A percentile compares a stretch with the other conserved stretches of the same genome.
These are phyloP conservation scores for Trichophaea hybrida DNA, from an alignment of 2,329 filamentous ascomycete species.

Conservation along the genomic window DNA sequence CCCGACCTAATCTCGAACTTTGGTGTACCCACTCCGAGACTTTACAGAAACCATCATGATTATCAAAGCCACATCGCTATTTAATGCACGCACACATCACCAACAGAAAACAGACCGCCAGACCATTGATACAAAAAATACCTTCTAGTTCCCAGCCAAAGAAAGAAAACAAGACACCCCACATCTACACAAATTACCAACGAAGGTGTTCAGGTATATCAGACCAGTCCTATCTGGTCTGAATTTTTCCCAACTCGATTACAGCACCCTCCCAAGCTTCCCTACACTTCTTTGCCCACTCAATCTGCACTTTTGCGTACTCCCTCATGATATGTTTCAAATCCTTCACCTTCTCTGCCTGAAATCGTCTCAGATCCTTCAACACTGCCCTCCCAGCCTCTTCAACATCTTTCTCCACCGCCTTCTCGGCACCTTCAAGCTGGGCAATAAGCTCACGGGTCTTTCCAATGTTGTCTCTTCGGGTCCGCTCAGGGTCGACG, in stretches of 20 bases:
- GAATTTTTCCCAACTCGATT: slow-evolving; percentile 77
- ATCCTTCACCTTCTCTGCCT: slow-evolving; percentile 90
- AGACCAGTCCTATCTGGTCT: slow-evolving; percentile 32
- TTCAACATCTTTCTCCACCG: slow-evolving; percentile 79
- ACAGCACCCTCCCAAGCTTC: slow-evolving; percentile 88
- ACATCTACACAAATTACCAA: background rate
- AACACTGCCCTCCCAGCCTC: slow-evolving; percentile 81
- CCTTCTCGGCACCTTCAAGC: slow-evolving; percentile 79
- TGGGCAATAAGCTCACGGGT: slow-evolving; percentile 75
- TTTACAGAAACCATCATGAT: background rate
- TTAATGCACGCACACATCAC: background rate
- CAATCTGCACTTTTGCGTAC: slow-evolving; percentile 81
- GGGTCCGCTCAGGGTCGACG: slow-evolving; percentile 82
- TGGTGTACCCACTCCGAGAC: background rate
- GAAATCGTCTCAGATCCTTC: slow-evolving; percentile 82
- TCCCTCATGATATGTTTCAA: slow-evolving; percentile 88
- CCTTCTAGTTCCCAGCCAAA: background rate
- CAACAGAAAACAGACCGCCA: background rate
- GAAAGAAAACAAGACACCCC: background rate
- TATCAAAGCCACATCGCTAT: background rate
- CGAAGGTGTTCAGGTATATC: background rate
- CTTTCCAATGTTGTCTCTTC: slow-evolving; percentile 88
- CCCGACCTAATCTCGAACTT: too few relatives aligned
- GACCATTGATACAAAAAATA: background rate
- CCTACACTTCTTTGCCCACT: slow-evolving; percentile 84